These are phyloP conservation scores for Evernia prunastri DNA, from an alignment of 495 filamentous ascomycete genomes.

Conservation along the genomic window DNA sequence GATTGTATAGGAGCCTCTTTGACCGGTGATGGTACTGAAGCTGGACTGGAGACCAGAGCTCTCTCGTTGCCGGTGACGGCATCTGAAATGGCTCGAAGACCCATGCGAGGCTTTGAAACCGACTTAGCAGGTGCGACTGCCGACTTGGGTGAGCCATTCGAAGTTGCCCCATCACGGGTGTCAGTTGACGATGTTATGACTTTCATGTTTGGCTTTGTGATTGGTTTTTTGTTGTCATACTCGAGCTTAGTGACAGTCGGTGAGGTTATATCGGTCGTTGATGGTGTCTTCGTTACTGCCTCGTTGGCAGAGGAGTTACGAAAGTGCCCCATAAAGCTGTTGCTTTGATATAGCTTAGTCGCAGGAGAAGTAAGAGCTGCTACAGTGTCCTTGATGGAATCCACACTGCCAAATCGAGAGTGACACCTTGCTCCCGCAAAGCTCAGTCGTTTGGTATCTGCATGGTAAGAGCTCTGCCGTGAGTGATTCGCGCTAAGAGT, in stretches of 20 bases:
- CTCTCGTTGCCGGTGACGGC: conserved; percentile 60
- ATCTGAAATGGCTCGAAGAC: conserved; percentile 76
- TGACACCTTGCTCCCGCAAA: conserved; percentile 59
- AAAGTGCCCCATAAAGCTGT: conserved; percentile 40
- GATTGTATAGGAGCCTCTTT: conserved; percentile 62
- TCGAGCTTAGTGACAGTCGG: conserved; percentile 63
- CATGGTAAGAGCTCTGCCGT: conserved; percentile 63
- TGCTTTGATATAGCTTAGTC: conserved; percentile 55
- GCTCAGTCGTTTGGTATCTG: conserved; percentile 51
- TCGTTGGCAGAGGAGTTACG: conserved; percentile 41
- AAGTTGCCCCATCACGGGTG: conserved; percentile 43
- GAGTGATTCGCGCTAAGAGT: conserved; percentile 49
- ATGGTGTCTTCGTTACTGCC: conserved; percentile 25
- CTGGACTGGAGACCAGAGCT: conserved; percentile 44
- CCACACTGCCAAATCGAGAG: conserved; percentile 71
- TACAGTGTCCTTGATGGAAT: conserved; percentile 44
- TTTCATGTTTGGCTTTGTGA: conserved; percentile 36
- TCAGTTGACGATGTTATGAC: conserved; percentile 42
- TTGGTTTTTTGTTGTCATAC: conserved; percentile 30
- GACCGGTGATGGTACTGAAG: conserved; percentile 48
- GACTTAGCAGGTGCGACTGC: conserved; percentile 37
- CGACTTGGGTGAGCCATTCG: conserved; percentile 46
- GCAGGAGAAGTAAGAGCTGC: conserved; percentile 35
- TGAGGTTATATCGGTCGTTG: conserved; percentile 31
- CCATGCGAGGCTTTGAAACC: conserved; percentile 49